Percentiles rank a stretch among this genome's conserved stretches.
Evolutionary conservation across 306 rosid genomes (phyloP).

Genomic region (Fragaria ananassa): DNA sequence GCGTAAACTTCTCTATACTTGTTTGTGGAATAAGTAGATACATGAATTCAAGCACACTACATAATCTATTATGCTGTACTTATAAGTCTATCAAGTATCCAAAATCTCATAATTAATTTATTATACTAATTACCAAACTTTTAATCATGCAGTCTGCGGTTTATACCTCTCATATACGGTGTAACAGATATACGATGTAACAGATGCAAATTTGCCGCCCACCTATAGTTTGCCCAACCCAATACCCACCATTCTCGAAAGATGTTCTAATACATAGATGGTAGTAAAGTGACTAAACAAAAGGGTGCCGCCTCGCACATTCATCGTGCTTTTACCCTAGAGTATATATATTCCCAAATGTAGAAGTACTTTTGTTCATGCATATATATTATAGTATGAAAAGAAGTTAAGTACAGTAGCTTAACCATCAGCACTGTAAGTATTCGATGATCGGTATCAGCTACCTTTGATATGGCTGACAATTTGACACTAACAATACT

Average conservation of each 20-base stretch:
- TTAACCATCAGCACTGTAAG: background rate
- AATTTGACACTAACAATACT: background rate
- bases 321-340: background rate
- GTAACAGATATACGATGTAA: no score
- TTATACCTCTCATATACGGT: no score
- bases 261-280: background rate
- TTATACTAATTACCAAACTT: no score
- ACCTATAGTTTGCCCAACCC: no score
- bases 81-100: no score
- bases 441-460: background rate
- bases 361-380: background rate
- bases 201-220: no score
- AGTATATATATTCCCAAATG: background rate
- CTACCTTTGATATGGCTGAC: background rate
- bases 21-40: background rate
- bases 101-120: no score
- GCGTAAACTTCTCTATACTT: background rate
- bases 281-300: background rate
- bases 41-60: conserved; percentile 13
- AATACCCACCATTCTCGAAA: background rate
- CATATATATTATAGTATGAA: no score
- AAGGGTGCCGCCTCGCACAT: background rate
- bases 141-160: no score
- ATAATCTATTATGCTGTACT: background rate
- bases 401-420: background rate